Conservation (phyloP, 23 red algal species). For the Gracilariopsis chorda region DNA sequence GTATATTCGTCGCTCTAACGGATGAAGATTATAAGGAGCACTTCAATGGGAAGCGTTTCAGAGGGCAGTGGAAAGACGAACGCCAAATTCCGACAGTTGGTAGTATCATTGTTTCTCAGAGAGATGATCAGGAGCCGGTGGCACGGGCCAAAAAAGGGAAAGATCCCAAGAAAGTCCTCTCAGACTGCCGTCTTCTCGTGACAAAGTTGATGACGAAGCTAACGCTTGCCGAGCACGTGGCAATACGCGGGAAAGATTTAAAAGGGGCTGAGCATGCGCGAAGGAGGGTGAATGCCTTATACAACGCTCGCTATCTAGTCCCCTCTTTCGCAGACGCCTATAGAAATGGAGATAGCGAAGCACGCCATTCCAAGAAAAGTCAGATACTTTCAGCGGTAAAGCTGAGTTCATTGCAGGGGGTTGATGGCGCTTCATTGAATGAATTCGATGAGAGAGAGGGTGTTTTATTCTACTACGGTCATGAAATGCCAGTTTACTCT, state of each 20-base stretch:
- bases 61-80: neutral
- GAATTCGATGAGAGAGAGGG: neutral
- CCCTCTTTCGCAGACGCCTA: conserved; percentile 15
- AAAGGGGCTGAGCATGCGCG: neutral
- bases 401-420: neutral
- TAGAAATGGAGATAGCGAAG: neutral
- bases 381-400: neutral
- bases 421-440: too few relatives aligned
- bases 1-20: neutral
- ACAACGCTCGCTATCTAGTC: neutral
- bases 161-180: neutral
- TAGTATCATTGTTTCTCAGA: neutral
- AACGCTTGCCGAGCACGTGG: neutral
- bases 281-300: neutral
- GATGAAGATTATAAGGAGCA: neutral
- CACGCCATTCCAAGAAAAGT: neutral
- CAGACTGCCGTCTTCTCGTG: neutral
- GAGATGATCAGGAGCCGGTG: neutral
- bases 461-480: conserved; percentile 1
- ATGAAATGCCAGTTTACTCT: neutral
- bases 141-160: neutral
- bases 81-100: neutral
- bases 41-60: conserved; percentile 30
- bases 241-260: neutral
- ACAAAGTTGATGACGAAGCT: neutral